Base-by-base conservation (phyloP, 768 basidiomycete genomes). In the Rossbeevera mucosa region DNA sequence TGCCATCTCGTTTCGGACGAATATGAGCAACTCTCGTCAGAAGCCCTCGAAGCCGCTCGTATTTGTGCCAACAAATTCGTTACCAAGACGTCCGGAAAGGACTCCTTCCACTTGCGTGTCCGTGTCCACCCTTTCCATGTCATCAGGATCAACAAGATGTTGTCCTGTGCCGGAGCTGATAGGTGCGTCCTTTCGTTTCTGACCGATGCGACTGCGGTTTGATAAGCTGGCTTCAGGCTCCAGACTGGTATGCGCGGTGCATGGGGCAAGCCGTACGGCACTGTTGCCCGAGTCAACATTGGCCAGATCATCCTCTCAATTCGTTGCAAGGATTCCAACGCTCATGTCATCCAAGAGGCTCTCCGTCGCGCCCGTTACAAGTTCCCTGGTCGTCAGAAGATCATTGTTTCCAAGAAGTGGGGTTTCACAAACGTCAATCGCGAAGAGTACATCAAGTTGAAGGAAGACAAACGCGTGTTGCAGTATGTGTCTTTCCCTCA, bases 1-100 rank as follows among this genome's bases (percentile, higher is more conserved):
- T 86, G 82, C 71, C 94, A 96, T 71, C 81, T 98, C 50, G 95
- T 98, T 53, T 98, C 94, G 47, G 93, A 97, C 65, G 95, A 97
- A 74, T 96, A 95, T 71, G 94, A 99, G 71, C 94, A 99, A 68
- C 80, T 97, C 41, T 94, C 91, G 13, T 87, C 84, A 31, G 94
- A 98, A 71, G 94, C 94, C 14, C 86, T 97, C 48, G 95, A 99
- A 76, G 94, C 95, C 16, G 94, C 94, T 48, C 94, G 94, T 73
- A 99, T 99, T 58, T 97, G 95, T 70, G 93, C 93, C 72, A 98
- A 98, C 90, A 98, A 98, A 76, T 97, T 97, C 72, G 88, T 97
- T 58, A 95, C 93, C 66, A 97, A 99, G 84, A 92, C 90, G 4
- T 84, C 88, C 26, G 95, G 96, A 66, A 98, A 98, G 78, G 95